Conservation (phyloP, 1,139 yeast genomes). For the Petasospora rhodanensis region DNA sequence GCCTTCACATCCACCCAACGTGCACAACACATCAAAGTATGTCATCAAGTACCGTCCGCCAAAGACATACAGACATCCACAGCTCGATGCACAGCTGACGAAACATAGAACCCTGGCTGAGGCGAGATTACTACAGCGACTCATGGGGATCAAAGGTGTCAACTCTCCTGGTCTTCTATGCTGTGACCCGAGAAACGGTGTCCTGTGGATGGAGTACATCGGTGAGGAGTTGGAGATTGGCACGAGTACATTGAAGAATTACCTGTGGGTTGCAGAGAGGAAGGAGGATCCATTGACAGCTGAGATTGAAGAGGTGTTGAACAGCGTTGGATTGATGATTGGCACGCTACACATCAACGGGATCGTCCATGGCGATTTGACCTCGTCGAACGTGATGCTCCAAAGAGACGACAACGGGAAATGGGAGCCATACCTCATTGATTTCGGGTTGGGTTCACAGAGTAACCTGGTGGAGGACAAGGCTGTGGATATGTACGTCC, state of each 20-base stretch:
- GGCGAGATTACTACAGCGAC: constrained; percentile 66
- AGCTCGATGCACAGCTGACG: constrained; percentile 70
- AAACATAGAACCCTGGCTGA: constrained; percentile 82
- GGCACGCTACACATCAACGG: constrained; percentile 73
- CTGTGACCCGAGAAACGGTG: constrained; percentile 72
- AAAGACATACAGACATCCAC: constrained; percentile 84
- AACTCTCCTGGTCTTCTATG: constrained; percentile 66
- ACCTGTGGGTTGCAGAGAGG: constrained; percentile 60
- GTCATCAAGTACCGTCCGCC: constrained; percentile 85
- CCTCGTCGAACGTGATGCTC: constrained; percentile 81
- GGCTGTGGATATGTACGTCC: constrained; percentile 92
- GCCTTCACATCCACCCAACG: constrained; percentile 16
- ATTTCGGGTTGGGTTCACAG: constrained; percentile 81
- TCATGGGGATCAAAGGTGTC: constrained; percentile 48
- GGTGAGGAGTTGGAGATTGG: constrained; percentile 45
- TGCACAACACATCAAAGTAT: constrained; percentile 33
- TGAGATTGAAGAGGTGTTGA: constrained; percentile 40
- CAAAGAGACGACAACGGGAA: constrained; percentile 24
- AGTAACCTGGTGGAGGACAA: constrained; percentile 81
- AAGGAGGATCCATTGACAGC: constrained; percentile 29
- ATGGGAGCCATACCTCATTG: constrained; percentile 64
- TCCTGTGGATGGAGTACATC: constrained; percentile 84
- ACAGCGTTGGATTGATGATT: constrained; percentile 60
- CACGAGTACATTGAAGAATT: constrained; percentile 61
- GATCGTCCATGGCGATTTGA: constrained; percentile 90